These are phyloP conservation scores for Trypanosoma rangeli DNA, from an alignment of 208 protist genomes.

Conservation along the genomic window DNA sequence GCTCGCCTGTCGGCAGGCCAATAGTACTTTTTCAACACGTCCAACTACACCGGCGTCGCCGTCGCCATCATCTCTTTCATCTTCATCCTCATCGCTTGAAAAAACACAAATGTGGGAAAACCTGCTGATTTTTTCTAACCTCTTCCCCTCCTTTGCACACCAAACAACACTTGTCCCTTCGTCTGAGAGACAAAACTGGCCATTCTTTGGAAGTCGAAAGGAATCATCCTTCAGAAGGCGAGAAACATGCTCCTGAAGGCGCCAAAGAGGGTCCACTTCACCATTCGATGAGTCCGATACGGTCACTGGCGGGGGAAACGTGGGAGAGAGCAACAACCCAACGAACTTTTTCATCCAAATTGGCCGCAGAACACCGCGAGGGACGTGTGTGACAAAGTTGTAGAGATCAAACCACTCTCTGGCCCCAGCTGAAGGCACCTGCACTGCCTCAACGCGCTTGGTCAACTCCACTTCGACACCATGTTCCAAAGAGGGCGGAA, in stretches of 20 bases:
- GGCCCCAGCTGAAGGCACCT: neutral
- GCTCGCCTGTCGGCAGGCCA: neutral
- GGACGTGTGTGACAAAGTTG: conserved; percentile 16
- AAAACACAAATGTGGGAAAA: conserved; percentile 7
- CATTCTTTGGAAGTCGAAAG: neutral
- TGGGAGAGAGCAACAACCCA: neutral
- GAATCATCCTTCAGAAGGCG: conserved; percentile 9
- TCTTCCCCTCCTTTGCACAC: neutral
- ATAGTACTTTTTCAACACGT: conserved; percentile 20
- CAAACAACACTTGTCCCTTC: conserved; percentile 7
- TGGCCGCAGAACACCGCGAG: neutral
- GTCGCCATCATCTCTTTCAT: neutral
- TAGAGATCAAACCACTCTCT: conserved; percentile 20
- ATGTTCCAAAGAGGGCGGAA: conserved; percentile 12
- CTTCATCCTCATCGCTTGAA: conserved; percentile 27
- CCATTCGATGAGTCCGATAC: neutral
- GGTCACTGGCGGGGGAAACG: neutral
- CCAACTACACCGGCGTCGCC: conserved; percentile 1
- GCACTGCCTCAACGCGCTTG: conserved; percentile 3
- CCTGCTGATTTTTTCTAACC: neutral
- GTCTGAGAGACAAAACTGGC: conserved; percentile 10
- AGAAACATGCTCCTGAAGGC: conserved; percentile 9
- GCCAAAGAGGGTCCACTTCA: neutral
- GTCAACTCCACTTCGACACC: conserved; percentile 12
- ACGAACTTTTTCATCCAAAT: conserved; percentile 2